phyloP scores from a whole-genome alignment of 305 asterid genomes.

The Fraxinus ornus region DNA sequence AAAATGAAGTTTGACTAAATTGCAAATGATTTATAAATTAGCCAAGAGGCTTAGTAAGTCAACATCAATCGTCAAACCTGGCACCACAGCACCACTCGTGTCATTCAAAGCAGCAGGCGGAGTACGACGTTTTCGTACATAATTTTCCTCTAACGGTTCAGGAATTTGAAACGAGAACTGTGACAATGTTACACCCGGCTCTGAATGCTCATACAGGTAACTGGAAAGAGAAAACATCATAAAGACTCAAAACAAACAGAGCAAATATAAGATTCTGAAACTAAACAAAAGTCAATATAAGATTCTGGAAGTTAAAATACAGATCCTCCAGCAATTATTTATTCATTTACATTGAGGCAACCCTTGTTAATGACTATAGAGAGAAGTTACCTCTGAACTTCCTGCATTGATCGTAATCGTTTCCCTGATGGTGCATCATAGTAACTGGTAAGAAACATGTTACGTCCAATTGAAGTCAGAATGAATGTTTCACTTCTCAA shows the following conservation, averaged over 20 bases:
- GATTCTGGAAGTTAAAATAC: background rate
- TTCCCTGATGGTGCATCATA: slow-evolving; percentile 62
- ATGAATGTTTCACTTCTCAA: background rate
- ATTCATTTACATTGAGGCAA: background rate
- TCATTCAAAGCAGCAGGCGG: slow-evolving; percentile 7
- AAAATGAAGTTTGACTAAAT: background rate
- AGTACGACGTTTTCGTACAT: slow-evolving; percentile 59
- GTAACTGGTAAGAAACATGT: slow-evolving; percentile 42
- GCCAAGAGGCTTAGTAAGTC: background rate
- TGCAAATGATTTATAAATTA: background rate
- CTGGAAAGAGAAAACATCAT: slow-evolving; percentile 30
- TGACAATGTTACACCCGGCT: slow-evolving; percentile 36
- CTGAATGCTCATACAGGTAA: slow-evolving; percentile 56
- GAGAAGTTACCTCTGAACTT: slow-evolving; percentile 49
- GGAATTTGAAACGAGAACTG: slow-evolving; percentile 81
- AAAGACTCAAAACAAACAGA: slow-evolving; percentile 19
- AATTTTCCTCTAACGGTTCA: slow-evolving; percentile 63
- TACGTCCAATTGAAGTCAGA: slow-evolving; percentile 2
- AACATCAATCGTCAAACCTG: background rate
- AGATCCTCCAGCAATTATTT: background rate
- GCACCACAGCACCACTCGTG: background rate
- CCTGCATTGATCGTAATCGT: slow-evolving; percentile 64
- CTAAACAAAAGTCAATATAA: background rate
- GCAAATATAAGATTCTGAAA: slow-evolving; percentile 1
- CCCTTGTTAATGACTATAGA: background rate